Base-by-base conservation (phyloP, 306 rosid genomes). In the Castanospermum australe region DNA sequence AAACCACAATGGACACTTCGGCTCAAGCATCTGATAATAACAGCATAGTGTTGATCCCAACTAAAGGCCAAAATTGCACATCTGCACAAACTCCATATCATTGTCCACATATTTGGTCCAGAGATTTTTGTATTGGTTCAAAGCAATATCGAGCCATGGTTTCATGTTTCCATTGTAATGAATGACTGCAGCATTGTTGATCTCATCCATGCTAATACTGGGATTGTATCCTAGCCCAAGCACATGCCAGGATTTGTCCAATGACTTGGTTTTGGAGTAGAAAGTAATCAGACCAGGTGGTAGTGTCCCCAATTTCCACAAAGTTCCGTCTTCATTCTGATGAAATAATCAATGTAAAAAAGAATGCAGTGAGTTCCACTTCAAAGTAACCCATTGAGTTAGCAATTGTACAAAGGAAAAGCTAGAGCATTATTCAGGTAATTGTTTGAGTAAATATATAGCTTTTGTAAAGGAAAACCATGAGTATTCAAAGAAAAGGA, bases 61-160 rank as follows among this genome's bases (percentile, higher is more conserved):
- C 88, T 96, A 96, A 66, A 96, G 78, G 79, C 99, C 99, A 90
- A 96, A 96, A 91, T 96, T 96, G 94, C 99, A 93, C 94, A 93
- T 88, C 86, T 96, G 98, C 77, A 96, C 99, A 80, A 89, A 96
- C 71, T 96, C 98, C 99, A 93, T 93, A 72, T 92, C 99, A 35
- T 87, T 96, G 94, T 96, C 99, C 61, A 96, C 92, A 41, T 93
- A 90, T 81, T 90, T 90, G 47, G 99, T 91, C 99, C 99, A 96
- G 3, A 93, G 93, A 79, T 83, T 88, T 90, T 96, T 96, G 65
- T 93, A 96, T 71, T 96, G 99, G 81, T 96, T 96, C 94, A 96
- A 81, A 20, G 99, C 99, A 78, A 96, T 89, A 79, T 96, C 99
- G 15, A 96, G 97, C 99, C 99, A 96, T 33, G 99, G 99, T 78